Evolutionary conservation across 2,329 filamentous ascomycete species (phyloP).

Genomic region (Sphaerulina vaccinii): DNA sequence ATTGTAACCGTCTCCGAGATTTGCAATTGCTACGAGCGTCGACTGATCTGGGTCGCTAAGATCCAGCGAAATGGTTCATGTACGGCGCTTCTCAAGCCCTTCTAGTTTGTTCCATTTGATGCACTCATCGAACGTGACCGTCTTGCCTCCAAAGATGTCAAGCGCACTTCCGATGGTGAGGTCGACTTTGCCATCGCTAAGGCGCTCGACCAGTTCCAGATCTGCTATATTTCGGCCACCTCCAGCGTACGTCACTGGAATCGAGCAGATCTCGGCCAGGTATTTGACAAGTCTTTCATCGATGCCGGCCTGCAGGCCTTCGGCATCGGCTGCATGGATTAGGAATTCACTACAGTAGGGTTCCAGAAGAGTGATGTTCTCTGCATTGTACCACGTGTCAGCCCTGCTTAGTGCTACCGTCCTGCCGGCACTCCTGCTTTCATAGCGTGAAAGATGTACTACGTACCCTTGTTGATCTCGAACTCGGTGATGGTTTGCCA

Average conservation of each 20-base stretch:
- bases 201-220: slow-evolving; percentile 72
- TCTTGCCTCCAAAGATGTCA: slow-evolving; percentile 89
- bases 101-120: slow-evolving; percentile 70
- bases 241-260: slow-evolving; percentile 94
- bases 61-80: slow-evolving; percentile 3
- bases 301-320: slow-evolving; percentile 87
- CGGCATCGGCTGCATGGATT: slow-evolving; percentile 95
- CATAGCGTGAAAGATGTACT: slow-evolving; percentile 4
- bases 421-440: slow-evolving; percentile 4
- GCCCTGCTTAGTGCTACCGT: slow-evolving; percentile 15
- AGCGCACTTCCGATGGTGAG: slow-evolving; percentile 94
- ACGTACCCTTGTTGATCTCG: slow-evolving; percentile 79
- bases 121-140: slow-evolving; percentile 85
- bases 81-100: slow-evolving; percentile 11
- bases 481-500: slow-evolving; percentile 98
- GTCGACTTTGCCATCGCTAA: slow-evolving; percentile 81
- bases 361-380: slow-evolving; percentile 75
- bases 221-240: slow-evolving; percentile 83
- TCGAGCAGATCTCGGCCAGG: slow-evolving; percentile 80
- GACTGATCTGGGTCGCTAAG: too few species aligned
- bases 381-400: slow-evolving; percentile 47
- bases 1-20: background rate
- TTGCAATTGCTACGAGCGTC: too few species aligned
- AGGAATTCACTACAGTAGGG: slow-evolving; percentile 96
- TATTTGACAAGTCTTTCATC: slow-evolving; percentile 78